Percentiles rank a stretch among this genome's conserved stretches.
These are phyloP conservation scores for Aureobasidium musti DNA, from an alignment of 2,329 filamentous ascomycete genomes.

Conservation along the genomic window DNA sequence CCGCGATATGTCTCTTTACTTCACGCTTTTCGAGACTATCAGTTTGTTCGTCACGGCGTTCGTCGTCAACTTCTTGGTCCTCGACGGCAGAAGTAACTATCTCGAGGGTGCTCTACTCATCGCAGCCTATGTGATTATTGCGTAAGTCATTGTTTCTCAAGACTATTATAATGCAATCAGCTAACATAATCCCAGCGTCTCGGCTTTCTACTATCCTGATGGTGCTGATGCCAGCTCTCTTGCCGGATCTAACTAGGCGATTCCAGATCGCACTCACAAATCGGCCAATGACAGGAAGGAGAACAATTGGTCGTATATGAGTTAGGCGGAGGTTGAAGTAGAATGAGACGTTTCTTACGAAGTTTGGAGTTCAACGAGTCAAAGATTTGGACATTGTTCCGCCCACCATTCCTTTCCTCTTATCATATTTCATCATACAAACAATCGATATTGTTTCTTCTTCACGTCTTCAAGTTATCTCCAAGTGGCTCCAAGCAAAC, in stretches of 20 bases:
- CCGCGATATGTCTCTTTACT: constrained; percentile 67
- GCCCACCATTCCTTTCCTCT: background rate
- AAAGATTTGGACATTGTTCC: constrained; percentile 5
- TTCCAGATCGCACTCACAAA: no score
- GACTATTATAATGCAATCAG: background rate
- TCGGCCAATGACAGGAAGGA: background rate
- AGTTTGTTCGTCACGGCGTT: constrained; percentile 81
- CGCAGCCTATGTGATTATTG: constrained; percentile 78
- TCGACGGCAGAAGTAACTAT: constrained; percentile 81
- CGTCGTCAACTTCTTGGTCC: constrained; percentile 81
- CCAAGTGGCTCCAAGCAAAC: no score
- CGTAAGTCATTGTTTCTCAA: constrained; percentile 43
- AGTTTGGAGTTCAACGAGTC: constrained; percentile 11
- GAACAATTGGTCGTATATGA: background rate
- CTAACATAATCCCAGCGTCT: constrained; percentile 37
- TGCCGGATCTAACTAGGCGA: constrained; percentile 41
- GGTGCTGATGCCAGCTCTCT: constrained; percentile 46
- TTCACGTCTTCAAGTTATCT: no score
- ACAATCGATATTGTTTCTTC: background rate
- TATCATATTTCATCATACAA: background rate
- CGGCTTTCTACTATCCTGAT: constrained; percentile 54
- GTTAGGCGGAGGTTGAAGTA: background rate
- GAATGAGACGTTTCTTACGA: constrained; percentile 5
- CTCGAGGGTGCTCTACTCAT: constrained; percentile 76
- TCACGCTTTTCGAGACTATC: constrained; percentile 64